These are phyloP conservation scores for Pyracantha coccinea DNA, from an alignment of 331 rosid species.

Conservation along the genomic window DNA sequence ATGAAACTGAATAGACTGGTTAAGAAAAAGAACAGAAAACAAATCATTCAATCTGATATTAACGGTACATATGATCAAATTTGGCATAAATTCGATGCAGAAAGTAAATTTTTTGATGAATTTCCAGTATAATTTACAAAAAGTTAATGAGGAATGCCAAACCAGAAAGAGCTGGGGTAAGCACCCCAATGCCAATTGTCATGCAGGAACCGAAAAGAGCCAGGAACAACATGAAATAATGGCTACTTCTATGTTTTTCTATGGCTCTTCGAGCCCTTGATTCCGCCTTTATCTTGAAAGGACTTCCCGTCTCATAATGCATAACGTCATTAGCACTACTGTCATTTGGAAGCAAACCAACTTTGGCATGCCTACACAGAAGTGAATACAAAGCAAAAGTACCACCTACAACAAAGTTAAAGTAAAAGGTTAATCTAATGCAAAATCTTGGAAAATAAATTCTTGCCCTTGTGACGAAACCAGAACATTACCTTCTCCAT, in stretches of 20 bases:
- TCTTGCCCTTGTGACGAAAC: not conserved
- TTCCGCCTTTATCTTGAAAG: conserved; percentile 30
- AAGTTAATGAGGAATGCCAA: not conserved
- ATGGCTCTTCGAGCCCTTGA: conserved; percentile 63
- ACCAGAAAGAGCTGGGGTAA: conserved; percentile 88
- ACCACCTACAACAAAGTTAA: conserved; percentile 41
- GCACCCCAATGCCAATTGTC: conserved; percentile 68
- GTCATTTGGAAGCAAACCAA: conserved; percentile 66
- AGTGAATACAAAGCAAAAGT: conserved; percentile 74
- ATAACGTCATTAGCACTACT: conserved; percentile 37
- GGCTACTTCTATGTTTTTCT: conserved; percentile 49
- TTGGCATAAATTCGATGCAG: not conserved
- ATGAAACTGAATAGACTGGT: conserved; percentile 61
- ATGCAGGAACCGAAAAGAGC: conserved; percentile 80
- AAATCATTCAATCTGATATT: not conserved
- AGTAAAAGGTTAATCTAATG: conserved; percentile 6
- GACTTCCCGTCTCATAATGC: conserved; percentile 28
- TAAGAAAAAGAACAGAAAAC: conserved; percentile 5
- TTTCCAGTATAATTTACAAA: not conserved
- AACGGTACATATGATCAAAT: not conserved
- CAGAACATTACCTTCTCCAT: conserved; percentile 51
- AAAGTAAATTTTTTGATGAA: not conserved
- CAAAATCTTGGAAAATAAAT: not conserved
- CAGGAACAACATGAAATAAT: conserved; percentile 52
- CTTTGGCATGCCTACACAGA: conserved; percentile 80